Evolutionary conservation across 2,329 filamentous ascomycete species (phyloP).

Genomic region (Chaetomiaceae sp.): DNA sequence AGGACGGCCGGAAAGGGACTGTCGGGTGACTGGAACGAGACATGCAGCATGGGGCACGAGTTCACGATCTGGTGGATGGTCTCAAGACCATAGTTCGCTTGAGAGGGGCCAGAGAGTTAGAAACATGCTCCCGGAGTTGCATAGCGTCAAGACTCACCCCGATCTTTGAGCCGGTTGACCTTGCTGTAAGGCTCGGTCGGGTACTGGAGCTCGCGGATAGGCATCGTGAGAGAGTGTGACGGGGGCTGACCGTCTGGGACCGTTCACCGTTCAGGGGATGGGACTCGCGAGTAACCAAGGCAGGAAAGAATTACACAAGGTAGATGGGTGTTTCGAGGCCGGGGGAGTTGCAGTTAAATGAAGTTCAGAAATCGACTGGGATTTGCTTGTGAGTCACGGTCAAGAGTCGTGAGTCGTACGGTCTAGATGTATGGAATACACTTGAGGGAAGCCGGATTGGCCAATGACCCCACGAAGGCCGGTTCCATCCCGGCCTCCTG

Average conservation of each 20-base stretch:
- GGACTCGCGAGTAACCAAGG: background rate
- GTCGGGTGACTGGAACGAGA: conserved; percentile 64
- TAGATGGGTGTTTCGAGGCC: no score
- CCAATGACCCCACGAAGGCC: background rate
- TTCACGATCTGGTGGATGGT: conserved; percentile 75
- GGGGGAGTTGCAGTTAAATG: no score
- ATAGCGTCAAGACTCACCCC: conserved; percentile 43
- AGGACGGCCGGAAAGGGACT: conserved; percentile 71
- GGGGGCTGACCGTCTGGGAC: no score
- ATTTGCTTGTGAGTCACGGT: conserved; percentile 2
- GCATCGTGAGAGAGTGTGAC: conserved; percentile 33
- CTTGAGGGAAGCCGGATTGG: background rate
- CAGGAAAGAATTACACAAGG: no score
- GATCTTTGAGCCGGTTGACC: conserved; percentile 60
- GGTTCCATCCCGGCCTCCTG: background rate
- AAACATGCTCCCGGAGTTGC: background rate
- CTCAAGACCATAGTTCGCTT: conserved; percentile 62
- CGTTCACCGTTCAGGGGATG: background rate
- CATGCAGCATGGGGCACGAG: conserved; percentile 66
- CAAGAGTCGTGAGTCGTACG: background rate
- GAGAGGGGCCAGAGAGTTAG: conserved; percentile 1
- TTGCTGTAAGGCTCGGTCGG: conserved; percentile 60
- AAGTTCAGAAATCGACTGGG: background rate
- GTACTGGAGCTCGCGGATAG: conserved; percentile 48
- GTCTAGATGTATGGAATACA: no score